Conservation (phyloP, 2,329 filamentous ascomycete species). For the Dryadomyces quercus-mongolicae region DNA sequence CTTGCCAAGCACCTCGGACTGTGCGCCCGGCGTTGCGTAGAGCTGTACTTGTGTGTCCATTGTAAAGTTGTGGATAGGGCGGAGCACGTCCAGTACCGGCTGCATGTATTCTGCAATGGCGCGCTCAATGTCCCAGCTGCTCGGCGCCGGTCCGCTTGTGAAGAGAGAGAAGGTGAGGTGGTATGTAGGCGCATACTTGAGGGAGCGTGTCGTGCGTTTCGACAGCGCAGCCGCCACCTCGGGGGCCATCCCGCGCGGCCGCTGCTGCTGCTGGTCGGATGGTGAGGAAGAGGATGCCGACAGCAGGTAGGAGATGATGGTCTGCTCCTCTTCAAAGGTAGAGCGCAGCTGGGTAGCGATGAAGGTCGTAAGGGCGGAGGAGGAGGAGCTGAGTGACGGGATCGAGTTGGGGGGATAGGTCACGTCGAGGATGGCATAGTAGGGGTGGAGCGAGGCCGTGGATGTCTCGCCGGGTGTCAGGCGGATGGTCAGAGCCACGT, state of each 20-base stretch:
- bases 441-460: slow-evolving; percentile 53
- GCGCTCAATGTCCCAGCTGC: slow-evolving; percentile 79
- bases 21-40: slow-evolving; percentile 62
- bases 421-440: slow-evolving; percentile 61
- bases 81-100: slow-evolving; percentile 68
- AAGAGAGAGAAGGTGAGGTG: slow-evolving; percentile 95
- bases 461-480: slow-evolving; percentile 52
- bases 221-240: slow-evolving; percentile 43
- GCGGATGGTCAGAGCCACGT: slow-evolving; percentile 56
- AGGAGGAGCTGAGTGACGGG: slow-evolving; percentile 53
- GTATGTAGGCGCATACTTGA: slow-evolving; percentile 89
- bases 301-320: slow-evolving; percentile 66
- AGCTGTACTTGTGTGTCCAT: slow-evolving; percentile 94
- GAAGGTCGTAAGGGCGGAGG: slow-evolving; percentile 63
- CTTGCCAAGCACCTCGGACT: slow-evolving; percentile 56
- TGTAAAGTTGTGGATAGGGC: slow-evolving; percentile 84
- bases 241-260: slow-evolving; percentile 32
- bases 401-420: slow-evolving; percentile 61
- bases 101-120: slow-evolving; percentile 71
- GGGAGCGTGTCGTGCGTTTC: slow-evolving; percentile 67
- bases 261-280: slow-evolving; percentile 23
- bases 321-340: slow-evolving; percentile 79
- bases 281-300: slow-evolving; percentile 45
- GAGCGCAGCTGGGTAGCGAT: slow-evolving; percentile 67
- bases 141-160: slow-evolving; percentile 64